phyloP scores from a whole-genome alignment of 1,284 basidiomycete genomes.

The Caloboletus inedulis region DNA sequence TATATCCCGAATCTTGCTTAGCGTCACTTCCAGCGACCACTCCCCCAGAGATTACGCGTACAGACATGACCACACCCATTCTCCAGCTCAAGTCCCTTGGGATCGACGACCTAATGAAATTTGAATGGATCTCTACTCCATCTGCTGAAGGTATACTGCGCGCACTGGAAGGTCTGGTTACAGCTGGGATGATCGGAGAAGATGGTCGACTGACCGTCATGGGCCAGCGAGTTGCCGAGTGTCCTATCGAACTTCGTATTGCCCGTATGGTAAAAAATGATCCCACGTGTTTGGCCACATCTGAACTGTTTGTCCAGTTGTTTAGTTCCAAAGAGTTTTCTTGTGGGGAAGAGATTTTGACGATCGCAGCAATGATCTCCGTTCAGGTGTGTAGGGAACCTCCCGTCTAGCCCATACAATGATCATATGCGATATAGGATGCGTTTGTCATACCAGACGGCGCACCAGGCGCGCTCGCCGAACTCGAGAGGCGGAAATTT shows the following conservation, averaged over 20 bases:
- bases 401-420: not conserved
- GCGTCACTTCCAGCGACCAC: constrained; percentile 62
- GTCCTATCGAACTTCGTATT: constrained; percentile 71
- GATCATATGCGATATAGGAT: constrained; percentile 49
- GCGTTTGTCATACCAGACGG: constrained; percentile 86
- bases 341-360: constrained; percentile 92
- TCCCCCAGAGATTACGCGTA: constrained; percentile 85
- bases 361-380: constrained; percentile 93
- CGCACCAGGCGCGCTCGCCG: constrained; percentile 77
- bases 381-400: constrained; percentile 58
- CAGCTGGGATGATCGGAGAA: constrained; percentile 69
- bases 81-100: constrained; percentile 93
- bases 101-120: constrained; percentile 92
- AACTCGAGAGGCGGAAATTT: constrained; percentile 90
- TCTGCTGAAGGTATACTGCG: constrained; percentile 83
- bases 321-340: constrained; percentile 79
- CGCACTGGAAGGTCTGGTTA: constrained; percentile 73
- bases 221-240: constrained; percentile 74
- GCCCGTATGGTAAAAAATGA: constrained; percentile 62
- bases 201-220: constrained; percentile 63
- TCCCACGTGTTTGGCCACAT: not conserved
- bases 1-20: constrained; percentile 74
- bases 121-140: constrained; percentile 91
- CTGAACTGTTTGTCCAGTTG: constrained; percentile 52
- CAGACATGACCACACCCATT: constrained; percentile 85